Evolutionary conservation across 495 filamentous ascomycete genomes (phyloP), one percentile per base, ranked within the genome.

Genomic region (Ascodesmis nigricans): DNA sequence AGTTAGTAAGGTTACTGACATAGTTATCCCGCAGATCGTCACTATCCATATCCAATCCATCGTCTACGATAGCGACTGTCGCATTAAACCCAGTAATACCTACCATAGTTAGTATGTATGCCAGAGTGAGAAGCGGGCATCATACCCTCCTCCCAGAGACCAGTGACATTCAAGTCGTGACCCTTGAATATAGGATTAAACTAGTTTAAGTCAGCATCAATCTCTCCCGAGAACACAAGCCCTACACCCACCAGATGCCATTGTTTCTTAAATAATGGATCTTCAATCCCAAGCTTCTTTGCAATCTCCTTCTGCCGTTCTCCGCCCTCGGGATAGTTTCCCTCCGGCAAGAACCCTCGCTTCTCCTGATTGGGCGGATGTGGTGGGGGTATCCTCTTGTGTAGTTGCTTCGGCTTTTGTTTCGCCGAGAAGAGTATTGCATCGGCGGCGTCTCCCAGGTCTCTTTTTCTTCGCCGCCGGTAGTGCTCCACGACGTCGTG

Each of bases 101-200:
- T 48, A 13, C 7, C 13, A 23, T 20, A 27, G 4, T 15, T 3
- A 29, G 5, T 10, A 7, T 20, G 27, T 10, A 10, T n/a, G 1
- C 31, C 27, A 9, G 11, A 29, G 23, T n/a, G n/a, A n/a, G 15
- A 9, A 7, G n/a, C 19, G 5, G 21, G 11, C 11, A 22, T 5
- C 28, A 31, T 35, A 48, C 83, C 83, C 39, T 83, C 66, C 42
- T 78, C 50, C 87, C 87, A 97, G 11, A 93, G 56, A 20, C 71
- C 81, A 1, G 82, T 87, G 20, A 95, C 82, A 49, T 97, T 97
- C 28, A 97, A 63, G 54, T 95, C 84, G 55, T 95, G 78, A 8
- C 83, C 84, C 9, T 68, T 47, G 48, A 91, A 71, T 5, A 74
- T 47, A 1, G 73, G 63, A 52, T 97, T 97, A 57, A 72, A 75